Percentiles rank a stretch among this genome's conserved stretches.
phyloP scores from a whole-genome alignment of 805 yeast species.

The Kodamaea leandrae region DNA sequence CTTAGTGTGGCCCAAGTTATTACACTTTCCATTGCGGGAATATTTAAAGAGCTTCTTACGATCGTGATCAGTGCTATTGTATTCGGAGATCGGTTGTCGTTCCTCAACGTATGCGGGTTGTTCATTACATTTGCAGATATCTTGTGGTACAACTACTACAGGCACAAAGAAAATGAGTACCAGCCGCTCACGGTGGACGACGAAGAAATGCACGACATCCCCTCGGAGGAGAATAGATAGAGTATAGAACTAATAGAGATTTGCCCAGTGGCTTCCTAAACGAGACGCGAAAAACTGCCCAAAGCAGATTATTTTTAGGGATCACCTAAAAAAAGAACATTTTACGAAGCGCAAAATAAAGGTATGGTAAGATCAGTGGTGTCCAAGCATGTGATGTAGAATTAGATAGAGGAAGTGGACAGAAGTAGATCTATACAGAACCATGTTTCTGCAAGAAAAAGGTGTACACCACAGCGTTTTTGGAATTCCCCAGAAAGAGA shows the following conservation, averaged over 20 bases:
- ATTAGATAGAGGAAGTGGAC: too few relatives aligned
- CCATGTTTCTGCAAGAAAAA: too few relatives aligned
- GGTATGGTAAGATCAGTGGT: too few relatives aligned
- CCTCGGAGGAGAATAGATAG: conserved; percentile 7
- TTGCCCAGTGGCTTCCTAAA: too few relatives aligned
- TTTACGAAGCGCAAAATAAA: too few relatives aligned
- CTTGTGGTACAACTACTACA: conserved; percentile 73
- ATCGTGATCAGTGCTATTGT: conserved; percentile 66
- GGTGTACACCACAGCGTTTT: too few relatives aligned
- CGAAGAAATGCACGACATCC: conserved; percentile 3
- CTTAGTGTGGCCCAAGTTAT: conserved; percentile 79
- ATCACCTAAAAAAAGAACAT: neutral
- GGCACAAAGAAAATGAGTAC: conserved; percentile 33
- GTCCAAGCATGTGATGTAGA: too few relatives aligned
- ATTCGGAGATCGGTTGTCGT: conserved; percentile 69
- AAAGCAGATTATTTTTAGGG: too few relatives aligned
- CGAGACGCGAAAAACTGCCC: too few relatives aligned
- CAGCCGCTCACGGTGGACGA: conserved; percentile 2
- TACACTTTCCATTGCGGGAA: conserved; percentile 87
- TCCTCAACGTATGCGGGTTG: conserved; percentile 72
- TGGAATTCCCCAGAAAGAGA: too few relatives aligned
- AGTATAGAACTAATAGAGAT: neutral
- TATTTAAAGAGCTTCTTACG: conserved; percentile 87
- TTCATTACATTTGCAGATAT: conserved; percentile 74
- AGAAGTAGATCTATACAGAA: too few relatives aligned